Evolutionary conservation across 2,329 filamentous ascomycete genomes (phyloP).

Genomic region (Clathrospora elynae): DNA sequence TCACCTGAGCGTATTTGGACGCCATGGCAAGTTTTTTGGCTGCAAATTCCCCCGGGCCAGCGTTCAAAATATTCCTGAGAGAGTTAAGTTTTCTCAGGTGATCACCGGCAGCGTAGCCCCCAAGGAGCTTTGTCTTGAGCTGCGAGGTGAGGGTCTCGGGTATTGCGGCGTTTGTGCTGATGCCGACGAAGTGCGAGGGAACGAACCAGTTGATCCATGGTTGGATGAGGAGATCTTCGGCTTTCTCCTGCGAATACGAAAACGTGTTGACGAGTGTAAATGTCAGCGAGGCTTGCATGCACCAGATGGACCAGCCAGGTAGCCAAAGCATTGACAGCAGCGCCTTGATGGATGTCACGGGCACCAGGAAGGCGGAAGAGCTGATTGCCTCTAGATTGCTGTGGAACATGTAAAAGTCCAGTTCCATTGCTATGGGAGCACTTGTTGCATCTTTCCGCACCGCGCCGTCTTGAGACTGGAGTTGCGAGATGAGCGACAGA

Average conservation of each 20-base stretch:
- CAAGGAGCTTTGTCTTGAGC: no score
- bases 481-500: conserved; percentile 8
- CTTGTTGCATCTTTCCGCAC: conserved; percentile 1
- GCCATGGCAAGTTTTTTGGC: conserved; percentile 1
- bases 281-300: not conserved
- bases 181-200: not conserved
- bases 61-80: not conserved
- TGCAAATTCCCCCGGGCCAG: not conserved
- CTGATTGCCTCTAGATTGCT: not conserved
- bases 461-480: conserved; percentile 2
- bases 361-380: conserved; percentile 5
- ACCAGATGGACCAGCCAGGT: not conserved
- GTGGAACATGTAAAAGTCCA: conserved; percentile 5
- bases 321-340: not conserved
- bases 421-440: conserved; percentile 11
- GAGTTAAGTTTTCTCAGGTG: conserved; percentile 1
- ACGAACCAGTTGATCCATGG: not conserved
- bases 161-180: not conserved
- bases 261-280: conserved; percentile 5
- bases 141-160: not conserved
- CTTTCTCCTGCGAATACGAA: conserved; percentile 3
- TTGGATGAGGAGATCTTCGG: conserved; percentile 3
- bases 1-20: no score
- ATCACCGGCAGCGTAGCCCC: not conserved
- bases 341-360: not conserved